Evolutionary conservation across 129 eudicot species (phyloP).

Genomic region (Artemisia tridentata): DNA sequence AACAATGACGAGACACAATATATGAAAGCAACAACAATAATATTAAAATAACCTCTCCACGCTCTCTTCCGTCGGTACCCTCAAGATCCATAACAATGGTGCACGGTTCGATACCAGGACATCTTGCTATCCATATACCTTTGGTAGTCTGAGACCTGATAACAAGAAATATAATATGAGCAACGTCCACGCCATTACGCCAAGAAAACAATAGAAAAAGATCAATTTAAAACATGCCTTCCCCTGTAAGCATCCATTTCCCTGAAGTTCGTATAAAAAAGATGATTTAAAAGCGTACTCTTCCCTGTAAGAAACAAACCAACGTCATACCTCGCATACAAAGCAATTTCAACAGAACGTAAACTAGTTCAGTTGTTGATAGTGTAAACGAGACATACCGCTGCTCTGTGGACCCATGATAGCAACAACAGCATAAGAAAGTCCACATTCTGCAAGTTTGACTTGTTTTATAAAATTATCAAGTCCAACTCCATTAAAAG

Average conservation of each 20-base stretch:
- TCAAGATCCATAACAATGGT: too few species aligned
- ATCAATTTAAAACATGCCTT: constrained; percentile 51
- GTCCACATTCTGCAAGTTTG: constrained; percentile 87
- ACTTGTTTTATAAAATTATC: constrained; percentile 85
- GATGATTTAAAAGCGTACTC: constrained; percentile 84
- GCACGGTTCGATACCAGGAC: too few species aligned
- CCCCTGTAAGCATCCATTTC: constrained; percentile 99
- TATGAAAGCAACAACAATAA: neutral
- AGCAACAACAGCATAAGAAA: constrained; percentile 97
- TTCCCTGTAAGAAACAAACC: constrained; percentile 55
- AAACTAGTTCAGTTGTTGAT: neutral
- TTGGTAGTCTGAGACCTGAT: constrained; percentile 86
- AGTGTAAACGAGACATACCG: constrained; percentile 46
- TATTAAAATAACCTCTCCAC: constrained; percentile 74
- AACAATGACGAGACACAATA: neutral
- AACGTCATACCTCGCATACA: constrained; percentile 18
- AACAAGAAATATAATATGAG: neutral
- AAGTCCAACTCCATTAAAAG: constrained; percentile 73
- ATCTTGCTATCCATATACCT: too few species aligned
- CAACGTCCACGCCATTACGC: neutral
- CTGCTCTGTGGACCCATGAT: constrained; percentile 99
- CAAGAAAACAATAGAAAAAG: constrained; percentile 9
- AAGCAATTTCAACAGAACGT: neutral
- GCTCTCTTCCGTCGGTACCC: neutral
- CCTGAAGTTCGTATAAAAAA: constrained; percentile 78